Base-by-base conservation (phyloP, 2,329 filamentous ascomycete genomes). In the Claviceps sp. region DNA sequence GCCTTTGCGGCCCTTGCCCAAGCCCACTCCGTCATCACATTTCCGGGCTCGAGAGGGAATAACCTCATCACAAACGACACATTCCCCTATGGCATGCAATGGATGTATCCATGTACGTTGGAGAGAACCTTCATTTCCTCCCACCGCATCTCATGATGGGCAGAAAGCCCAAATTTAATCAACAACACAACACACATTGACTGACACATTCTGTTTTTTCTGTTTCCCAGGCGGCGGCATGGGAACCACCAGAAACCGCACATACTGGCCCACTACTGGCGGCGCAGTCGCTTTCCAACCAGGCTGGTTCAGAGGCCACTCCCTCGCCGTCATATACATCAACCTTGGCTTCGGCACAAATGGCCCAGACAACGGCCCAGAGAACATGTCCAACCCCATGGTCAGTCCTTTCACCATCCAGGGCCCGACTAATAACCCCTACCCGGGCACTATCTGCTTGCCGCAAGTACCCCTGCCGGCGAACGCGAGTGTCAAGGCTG, bases 301-400 rank as follows among this genome's bases (percentile, higher is more conserved):
- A 0, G 93, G 91, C 62, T 97, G 93, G 93, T 96, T 96, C 73
- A 82, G 84, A 54, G 93, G 93, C 57, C 93, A 97, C 67, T 67
- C 78, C 38, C 84, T 81, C 5, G 91, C 89, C 18, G 79, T 89
- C 60, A 77, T 95, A 64, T 95, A 95, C 71, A 74, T 97, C 70
- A 97, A 97, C 72, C 76, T 97, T 52, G 93, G 93, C 58, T 81
- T 90, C 58, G 89, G 87, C 57, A 88, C 77, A 37, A 74, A 77
- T 9, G 80, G 78, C 0, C 80, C 81, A 16, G 74, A 77, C 54
- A 62, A 67, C 54, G 81, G 85, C 7, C 91, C 93, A 0, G 67
- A 70, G 6, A 97, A 97, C 74, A 94, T 94, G 84, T 94, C 88
- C 57, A 81, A 85, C 65, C 74, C 81, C 22, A 93, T 96, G 79